Evolutionary conservation across 768 basidiomycete genomes (phyloP).

Genomic region (Suillus sp.): DNA sequence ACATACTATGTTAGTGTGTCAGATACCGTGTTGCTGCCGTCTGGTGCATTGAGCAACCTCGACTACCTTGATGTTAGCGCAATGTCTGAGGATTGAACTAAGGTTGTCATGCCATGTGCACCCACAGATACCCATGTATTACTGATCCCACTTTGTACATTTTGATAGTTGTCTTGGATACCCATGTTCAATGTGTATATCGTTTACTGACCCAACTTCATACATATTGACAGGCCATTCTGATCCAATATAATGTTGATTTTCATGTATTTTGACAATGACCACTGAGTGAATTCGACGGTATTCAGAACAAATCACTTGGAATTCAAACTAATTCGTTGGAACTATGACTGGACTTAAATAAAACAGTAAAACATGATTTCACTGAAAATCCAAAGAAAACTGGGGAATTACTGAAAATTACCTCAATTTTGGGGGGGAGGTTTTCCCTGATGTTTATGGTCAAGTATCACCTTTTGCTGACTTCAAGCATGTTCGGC

Average conservation of each 20-base stretch:
- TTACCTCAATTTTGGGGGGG: conserved; percentile 23
- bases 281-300: background rate
- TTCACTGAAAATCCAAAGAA: background rate
- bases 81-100: background rate
- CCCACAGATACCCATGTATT: too few relatives aligned
- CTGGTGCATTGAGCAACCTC: background rate
- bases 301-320: background rate
- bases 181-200: background rate
- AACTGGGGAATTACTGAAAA: background rate
- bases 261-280: background rate
- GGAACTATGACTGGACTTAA: background rate
- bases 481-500: too few relatives aligned
- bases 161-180: too few relatives aligned
- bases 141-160: too few relatives aligned
- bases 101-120: too few relatives aligned
- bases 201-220: background rate
- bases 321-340: background rate
- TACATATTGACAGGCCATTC: background rate
- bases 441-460: conserved; percentile 20
- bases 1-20: background rate
- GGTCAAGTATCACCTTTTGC: too few relatives aligned
- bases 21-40: background rate
- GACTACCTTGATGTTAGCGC: background rate
- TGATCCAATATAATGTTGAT: background rate
- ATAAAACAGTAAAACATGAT: background rate